These are phyloP conservation scores for Exutisphaerella laricina DNA, from an alignment of 2,329 filamentous ascomycete species.

Conservation along the genomic window DNA sequence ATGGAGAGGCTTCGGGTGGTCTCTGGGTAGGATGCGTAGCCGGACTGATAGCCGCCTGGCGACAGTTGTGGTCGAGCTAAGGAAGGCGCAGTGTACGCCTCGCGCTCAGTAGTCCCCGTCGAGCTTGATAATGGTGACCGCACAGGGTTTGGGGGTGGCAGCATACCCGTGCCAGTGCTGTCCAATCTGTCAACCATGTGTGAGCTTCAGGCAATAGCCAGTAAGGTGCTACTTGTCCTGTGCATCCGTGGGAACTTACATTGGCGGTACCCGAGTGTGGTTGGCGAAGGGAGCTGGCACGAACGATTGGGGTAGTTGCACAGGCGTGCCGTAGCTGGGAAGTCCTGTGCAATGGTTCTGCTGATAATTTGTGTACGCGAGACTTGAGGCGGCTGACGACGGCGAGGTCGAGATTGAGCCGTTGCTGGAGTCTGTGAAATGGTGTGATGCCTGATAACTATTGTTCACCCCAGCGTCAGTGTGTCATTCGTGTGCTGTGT, in stretches of 20 bases:
- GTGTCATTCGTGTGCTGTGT: neutral
- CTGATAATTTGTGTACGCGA: constrained; percentile 37
- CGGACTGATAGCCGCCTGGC: constrained; percentile 20
- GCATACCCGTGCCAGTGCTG: constrained; percentile 25
- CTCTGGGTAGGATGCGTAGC: constrained; percentile 30
- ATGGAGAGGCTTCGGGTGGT: constrained; percentile 28
- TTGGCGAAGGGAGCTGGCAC: constrained; percentile 36
- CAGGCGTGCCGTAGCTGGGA: constrained; percentile 30
- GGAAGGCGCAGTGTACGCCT: constrained; percentile 26
- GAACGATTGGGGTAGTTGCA: constrained; percentile 36
- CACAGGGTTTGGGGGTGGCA: constrained; percentile 24
- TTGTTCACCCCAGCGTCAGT: constrained; percentile 15
- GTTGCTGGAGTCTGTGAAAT: constrained; percentile 52
- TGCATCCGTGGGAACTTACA: constrained; percentile 39
- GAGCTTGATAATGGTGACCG: constrained; percentile 27
- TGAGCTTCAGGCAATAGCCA: constrained; percentile 19
- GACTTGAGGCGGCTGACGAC: constrained; percentile 47
- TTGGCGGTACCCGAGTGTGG: constrained; percentile 37
- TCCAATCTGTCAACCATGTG: constrained; percentile 28
- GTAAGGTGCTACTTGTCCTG: constrained; percentile 15
- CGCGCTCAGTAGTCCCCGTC: constrained; percentile 26
- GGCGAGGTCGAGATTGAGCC: constrained; percentile 51
- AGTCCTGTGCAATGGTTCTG: constrained; percentile 35
- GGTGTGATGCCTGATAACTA: constrained; percentile 48
- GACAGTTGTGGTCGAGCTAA: constrained; percentile 27